Evolutionary conservation across 192 early-diverging fungal species (phyloP).

Genomic region (Obelidium mucronatum): DNA sequence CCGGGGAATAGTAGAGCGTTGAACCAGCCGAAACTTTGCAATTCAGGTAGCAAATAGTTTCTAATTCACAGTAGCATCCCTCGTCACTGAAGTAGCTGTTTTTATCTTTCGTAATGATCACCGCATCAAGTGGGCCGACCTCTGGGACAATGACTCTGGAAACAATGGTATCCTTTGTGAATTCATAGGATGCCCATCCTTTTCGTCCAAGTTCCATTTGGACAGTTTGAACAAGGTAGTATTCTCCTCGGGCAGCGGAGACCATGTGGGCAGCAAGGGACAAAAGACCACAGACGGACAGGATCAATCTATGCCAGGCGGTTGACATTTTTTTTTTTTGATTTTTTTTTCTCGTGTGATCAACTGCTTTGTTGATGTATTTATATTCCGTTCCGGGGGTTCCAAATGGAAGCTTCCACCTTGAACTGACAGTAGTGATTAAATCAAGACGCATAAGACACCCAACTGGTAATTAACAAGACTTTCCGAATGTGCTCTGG

Average conservation of each 20-base stretch:
- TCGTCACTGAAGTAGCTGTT: neutral
- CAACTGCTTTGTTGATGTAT: too few species aligned
- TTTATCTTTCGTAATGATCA: neutral
- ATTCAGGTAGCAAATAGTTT: neutral
- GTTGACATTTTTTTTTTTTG: too few species aligned
- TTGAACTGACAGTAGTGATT: too few species aligned
- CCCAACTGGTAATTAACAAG: too few species aligned
- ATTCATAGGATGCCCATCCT: too few species aligned
- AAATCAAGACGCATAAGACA: too few species aligned
- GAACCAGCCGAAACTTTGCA: neutral
- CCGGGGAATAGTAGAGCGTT: neutral
- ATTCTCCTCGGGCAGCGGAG: neutral
- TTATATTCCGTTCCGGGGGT: too few species aligned
- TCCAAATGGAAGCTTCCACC: too few species aligned
- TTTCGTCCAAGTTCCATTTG: neutral
- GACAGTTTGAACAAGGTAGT: neutral
- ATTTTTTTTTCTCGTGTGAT: too few species aligned
- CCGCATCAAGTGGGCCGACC: neutral
- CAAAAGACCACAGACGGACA: neutral
- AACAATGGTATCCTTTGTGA: too few species aligned
- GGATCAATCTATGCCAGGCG: neutral
- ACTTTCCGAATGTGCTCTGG: too few species aligned
- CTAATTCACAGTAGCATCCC: neutral
- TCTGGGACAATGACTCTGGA: neutral
- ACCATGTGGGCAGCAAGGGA: neutral